These are phyloP conservation scores for Tulasnella calospora DNA, from an alignment of 768 basidiomycete genomes.

Conservation along the genomic window DNA sequence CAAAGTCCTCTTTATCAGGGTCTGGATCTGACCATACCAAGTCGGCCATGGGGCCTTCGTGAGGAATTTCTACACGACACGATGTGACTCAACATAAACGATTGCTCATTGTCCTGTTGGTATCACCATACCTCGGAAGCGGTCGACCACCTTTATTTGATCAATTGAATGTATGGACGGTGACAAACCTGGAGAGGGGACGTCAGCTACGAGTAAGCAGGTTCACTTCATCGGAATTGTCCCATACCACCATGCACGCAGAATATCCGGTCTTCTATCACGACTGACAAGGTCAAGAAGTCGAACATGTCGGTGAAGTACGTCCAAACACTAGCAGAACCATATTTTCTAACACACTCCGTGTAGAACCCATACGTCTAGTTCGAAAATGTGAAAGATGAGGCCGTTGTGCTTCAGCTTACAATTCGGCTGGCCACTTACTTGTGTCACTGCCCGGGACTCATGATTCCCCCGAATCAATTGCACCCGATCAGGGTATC, in stretches of 20 bases:
- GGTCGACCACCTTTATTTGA: constrained; percentile 98
- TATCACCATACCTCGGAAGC: constrained; percentile 75
- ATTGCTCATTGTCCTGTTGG: background rate
- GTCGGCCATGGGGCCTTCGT: constrained; percentile 99
- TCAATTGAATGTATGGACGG: constrained; percentile 99
- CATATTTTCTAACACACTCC: constrained; percentile 96
- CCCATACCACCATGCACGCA: constrained; percentile 92
- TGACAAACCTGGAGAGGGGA: constrained; percentile 62
- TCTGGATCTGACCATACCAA: constrained; percentile 99
- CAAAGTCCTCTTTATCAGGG: constrained; percentile 98
- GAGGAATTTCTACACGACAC: constrained; percentile 76
- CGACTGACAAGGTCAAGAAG: constrained; percentile 93
- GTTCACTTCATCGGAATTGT: background rate
- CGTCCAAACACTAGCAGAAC: constrained; percentile 93
- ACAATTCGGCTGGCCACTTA: constrained; percentile 39
- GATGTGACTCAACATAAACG: constrained; percentile 6
- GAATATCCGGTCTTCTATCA: constrained; percentile 98
- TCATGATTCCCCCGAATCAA: constrained; percentile 98
- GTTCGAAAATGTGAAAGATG: constrained; percentile 11
- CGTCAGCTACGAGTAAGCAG: constrained; percentile 23
- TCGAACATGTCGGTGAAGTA: constrained; percentile 99
- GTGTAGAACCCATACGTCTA: constrained; percentile 99
- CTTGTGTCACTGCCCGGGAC: constrained; percentile 95
- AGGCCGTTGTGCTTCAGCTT: background rate
- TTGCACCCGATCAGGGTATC: constrained; percentile 95